phyloP scores from a whole-genome alignment of 805 yeast species.

The Saturnispora saitoi region DNA sequence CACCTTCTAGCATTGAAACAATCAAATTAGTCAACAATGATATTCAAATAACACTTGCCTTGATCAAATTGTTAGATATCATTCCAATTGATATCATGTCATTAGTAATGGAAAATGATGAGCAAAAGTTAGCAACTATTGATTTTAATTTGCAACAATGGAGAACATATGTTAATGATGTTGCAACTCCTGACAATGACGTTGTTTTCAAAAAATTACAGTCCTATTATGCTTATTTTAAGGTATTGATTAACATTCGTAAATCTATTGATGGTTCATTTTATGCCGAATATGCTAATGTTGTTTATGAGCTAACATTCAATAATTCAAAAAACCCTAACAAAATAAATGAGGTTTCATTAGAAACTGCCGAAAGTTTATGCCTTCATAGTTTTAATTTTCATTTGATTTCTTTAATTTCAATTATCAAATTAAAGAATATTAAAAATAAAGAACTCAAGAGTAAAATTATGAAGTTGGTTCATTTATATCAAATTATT shows the following conservation, averaged over 20 bases:
- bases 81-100: constrained; percentile 26
- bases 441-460: constrained; percentile 11
- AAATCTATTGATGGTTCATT: constrained; percentile 14
- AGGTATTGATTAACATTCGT: constrained; percentile 20
- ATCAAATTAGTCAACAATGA: constrained; percentile 28
- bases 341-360: constrained; percentile 14
- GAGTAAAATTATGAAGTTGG: constrained; percentile 14
- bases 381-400: constrained; percentile 27
- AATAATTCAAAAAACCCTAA: constrained; percentile 10
- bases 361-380: constrained; percentile 20
- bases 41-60: constrained; percentile 26
- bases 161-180: constrained; percentile 16
- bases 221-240: constrained; percentile 26
- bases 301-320: constrained; percentile 21
- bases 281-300: constrained; percentile 17
- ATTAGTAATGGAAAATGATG: constrained; percentile 14
- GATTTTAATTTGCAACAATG: constrained; percentile 24
- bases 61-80: constrained; percentile 26
- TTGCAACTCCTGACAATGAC: constrained; percentile 19
- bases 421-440: constrained; percentile 20
- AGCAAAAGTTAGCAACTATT: constrained; percentile 14
- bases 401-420: constrained; percentile 22
- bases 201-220: constrained; percentile 22
- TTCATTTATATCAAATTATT: constrained; percentile 21
- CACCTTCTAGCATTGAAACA: constrained; percentile 30